Evolutionary conservation across 179 eudicot species (phyloP), one percentile per base, ranked within the genome.

Genomic region (Camellia oleifera): DNA sequence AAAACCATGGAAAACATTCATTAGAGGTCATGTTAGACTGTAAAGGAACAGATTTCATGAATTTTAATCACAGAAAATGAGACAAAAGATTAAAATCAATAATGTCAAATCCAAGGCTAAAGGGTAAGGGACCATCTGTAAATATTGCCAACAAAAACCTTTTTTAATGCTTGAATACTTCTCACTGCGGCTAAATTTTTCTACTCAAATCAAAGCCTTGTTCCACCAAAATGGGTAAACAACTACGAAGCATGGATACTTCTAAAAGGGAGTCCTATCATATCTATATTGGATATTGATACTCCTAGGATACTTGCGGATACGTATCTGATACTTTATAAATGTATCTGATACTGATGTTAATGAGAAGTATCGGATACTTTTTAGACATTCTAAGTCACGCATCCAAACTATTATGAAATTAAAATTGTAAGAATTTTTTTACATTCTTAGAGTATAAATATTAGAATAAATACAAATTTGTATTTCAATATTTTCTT

Each of bases 191-290:
- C 12, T 64, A 40, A 17, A 74, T 1, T 57, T 40, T 56, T 15
- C 2, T 40, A 62, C 65, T 40, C 77, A 74, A 74, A 65, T 74
- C 77, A 57, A 18, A 74, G 77, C 23, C 66, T 18, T 40, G 7
- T 17, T 57, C 64, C 66, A 32, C 62, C 26, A 20, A 50, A 50
- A 50, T 57, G 65, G 63, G 17, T 73, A 5, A 14, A 17, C 58
- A 54, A 23, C 44, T 53, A 26, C 12, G 60, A 54, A 48, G 8
- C 40, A 32, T 32, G 40, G 40, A 32, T 32, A 32, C 40, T 32
- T 32, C 40, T 32, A 32, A 1, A 32, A 32, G 40, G 40, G 40
- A 32, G 40, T 32, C 40, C 40, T 32, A 32, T 32, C 2, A 0
- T 32, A 32, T 1, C 40, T 0, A 32, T 32, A 32, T 32, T 0